These are phyloP conservation scores for Hymenoscyphus fructigenus DNA, from an alignment of 2,329 filamentous ascomycete genomes.

Conservation along the genomic window DNA sequence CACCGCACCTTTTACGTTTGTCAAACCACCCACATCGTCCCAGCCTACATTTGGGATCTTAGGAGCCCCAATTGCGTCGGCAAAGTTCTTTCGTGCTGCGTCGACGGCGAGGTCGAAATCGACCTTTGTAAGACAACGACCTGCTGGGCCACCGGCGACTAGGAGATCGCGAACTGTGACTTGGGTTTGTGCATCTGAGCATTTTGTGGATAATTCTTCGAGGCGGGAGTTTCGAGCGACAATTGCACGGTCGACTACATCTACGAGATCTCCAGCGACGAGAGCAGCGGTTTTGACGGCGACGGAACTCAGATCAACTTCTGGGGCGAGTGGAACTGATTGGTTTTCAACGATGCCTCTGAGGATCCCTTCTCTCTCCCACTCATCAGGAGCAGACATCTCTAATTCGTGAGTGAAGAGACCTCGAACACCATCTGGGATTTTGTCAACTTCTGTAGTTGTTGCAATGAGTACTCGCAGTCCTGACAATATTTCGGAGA, in stretches of 20 bases:
- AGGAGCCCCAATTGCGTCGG: conserved; percentile 92
- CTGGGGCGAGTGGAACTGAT: conserved; percentile 73
- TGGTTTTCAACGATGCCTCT: conserved; percentile 74
- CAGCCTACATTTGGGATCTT: conserved; percentile 97
- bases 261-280: conserved; percentile 89
- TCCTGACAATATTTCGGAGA: conserved; percentile 80
- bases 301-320: conserved; percentile 80
- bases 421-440: conserved; percentile 84
- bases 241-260: conserved; percentile 87
- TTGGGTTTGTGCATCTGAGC: conserved; percentile 40
- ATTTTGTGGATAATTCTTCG: conserved; percentile 63
- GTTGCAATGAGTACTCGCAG: conserved; percentile 86
- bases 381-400: conserved; percentile 88
- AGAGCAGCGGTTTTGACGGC: conserved; percentile 94
- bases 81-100: conserved; percentile 94
- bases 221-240: conserved; percentile 75
- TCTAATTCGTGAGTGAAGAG: conserved; percentile 96
- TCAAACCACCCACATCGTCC: conserved; percentile 91
- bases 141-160: conserved; percentile 77
- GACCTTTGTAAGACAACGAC: conserved; percentile 72
- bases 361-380: conserved; percentile 85
- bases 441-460: conserved; percentile 91
- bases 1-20: conserved; percentile 94
- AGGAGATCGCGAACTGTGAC: conserved; percentile 81
- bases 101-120: conserved; percentile 95